These are phyloP conservation scores for Annulohypoxylon moriforme DNA, from an alignment of 495 filamentous ascomycete species.

Conservation along the genomic window DNA sequence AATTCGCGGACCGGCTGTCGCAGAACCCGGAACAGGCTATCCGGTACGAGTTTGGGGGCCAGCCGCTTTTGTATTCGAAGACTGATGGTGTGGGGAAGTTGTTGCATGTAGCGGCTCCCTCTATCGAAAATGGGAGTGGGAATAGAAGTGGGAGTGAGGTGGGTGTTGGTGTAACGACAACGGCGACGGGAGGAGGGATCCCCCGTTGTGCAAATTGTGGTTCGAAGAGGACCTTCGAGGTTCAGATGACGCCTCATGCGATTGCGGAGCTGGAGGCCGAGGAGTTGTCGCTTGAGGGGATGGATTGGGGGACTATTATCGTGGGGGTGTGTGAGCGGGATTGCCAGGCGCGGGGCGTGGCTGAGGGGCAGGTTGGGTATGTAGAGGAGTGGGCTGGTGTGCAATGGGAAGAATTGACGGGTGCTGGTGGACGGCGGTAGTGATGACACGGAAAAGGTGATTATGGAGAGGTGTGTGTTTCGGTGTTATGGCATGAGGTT, in stretches of 20 bases:
- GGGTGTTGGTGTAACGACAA: too few relatives aligned
- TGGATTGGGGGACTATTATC: conserved; percentile 99
- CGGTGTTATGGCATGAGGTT: too few relatives aligned
- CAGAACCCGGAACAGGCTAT: conserved; percentile 96
- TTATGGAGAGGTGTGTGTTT: not conserved
- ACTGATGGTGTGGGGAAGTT: conserved; percentile 77
- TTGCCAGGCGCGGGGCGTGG: conserved; percentile 67
- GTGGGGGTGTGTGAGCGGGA: conserved; percentile 83
- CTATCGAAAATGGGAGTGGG: too few relatives aligned
- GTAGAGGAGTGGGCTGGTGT: conserved; percentile 96
- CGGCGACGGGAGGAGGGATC: conserved; percentile 58
- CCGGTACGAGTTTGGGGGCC: conserved; percentile 87
- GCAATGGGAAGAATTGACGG: conserved; percentile 87
- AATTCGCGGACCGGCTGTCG: conserved; percentile 84
- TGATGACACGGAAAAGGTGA: not conserved
- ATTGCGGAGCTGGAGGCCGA: conserved; percentile 90
- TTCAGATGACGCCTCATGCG: conserved; percentile 89
- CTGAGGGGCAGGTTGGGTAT: conserved; percentile 69
- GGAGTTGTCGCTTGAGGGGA: conserved; percentile 81
- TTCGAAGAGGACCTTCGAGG: conserved; percentile 76
- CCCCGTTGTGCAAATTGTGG: conserved; percentile 84
- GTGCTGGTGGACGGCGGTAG: conserved; percentile 27
- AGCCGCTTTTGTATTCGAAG: conserved; percentile 83
- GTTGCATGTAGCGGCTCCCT: conserved; percentile 52
- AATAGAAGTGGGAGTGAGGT: not conserved